A percentile compares a stretch with the other conserved stretches of the same genome.
Conservation (phyloP, 2,329 filamentous ascomycete species). For the Fusarium zealandicum region DNA sequence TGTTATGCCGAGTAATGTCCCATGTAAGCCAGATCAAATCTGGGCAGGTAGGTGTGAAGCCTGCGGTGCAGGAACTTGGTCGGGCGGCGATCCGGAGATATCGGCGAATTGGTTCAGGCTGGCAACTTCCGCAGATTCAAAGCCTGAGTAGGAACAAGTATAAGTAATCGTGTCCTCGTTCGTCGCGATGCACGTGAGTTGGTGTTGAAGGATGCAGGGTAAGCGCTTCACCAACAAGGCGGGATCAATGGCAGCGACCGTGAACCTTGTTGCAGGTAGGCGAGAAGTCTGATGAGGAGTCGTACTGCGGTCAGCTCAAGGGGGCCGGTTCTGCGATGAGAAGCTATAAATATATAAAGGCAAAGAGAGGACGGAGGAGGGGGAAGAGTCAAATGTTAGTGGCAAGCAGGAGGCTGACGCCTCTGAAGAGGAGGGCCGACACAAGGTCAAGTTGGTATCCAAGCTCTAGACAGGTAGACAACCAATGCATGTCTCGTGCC, state of each 20-base stretch:
- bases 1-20: conserved; percentile 10
- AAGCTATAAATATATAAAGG: background rate
- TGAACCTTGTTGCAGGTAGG: background rate
- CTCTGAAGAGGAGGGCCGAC: conserved; percentile 16
- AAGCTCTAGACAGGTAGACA: conserved; percentile 41
- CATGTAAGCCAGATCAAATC: conserved; percentile 10
- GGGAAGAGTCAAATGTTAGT: conserved; percentile 11
- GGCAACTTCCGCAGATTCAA: background rate
- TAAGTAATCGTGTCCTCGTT: background rate
- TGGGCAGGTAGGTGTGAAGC: conserved; percentile 13
- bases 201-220: conserved; percentile 20
- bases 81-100: conserved; percentile 24
- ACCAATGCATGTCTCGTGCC: conserved; percentile 53
- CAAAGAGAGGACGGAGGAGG: conserved; percentile 1
- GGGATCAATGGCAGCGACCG: background rate
- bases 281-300: background rate
- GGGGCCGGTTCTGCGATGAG: background rate
- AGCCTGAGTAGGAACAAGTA: conserved; percentile 6
- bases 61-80: conserved; percentile 14
- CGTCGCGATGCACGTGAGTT: background rate
- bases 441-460: conserved; percentile 43
- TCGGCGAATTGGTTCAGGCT: conserved; percentile 12
- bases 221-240: background rate
- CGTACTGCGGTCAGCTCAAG: background rate
- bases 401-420: background rate